phyloP scores from a whole-genome alignment of 345 rosid species.

The Excoecaria cochinchinensis region DNA sequence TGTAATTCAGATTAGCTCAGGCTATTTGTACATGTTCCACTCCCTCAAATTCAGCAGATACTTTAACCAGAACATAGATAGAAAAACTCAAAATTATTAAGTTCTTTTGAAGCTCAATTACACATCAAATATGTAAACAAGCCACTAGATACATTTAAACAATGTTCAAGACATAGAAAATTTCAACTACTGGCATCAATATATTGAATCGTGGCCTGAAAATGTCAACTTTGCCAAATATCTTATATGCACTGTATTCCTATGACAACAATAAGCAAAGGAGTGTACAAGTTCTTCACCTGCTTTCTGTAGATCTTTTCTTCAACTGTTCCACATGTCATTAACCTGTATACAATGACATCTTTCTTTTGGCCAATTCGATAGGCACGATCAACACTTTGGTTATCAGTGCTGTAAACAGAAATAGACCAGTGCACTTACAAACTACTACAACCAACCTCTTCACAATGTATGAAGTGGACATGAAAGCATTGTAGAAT shows the following conservation, averaged over 20 bases:
- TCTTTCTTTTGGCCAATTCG: constrained; percentile 96
- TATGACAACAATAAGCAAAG: not conserved
- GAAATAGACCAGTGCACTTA: not conserved
- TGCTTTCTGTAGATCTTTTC: constrained; percentile 96
- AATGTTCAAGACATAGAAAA: not conserved
- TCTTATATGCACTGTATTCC: not conserved
- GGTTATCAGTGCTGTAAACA: constrained; percentile 81
- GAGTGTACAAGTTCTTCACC: constrained; percentile 37
- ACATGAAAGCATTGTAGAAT: not conserved
- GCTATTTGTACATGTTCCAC: not conserved
- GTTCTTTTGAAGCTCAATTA: not conserved
- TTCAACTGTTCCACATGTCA: constrained; percentile 98
- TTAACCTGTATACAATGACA: constrained; percentile 85
- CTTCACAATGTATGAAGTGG: not conserved
- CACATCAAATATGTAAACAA: not conserved
- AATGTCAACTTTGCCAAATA: not conserved
- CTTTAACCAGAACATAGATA: not conserved
- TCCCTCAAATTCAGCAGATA: not conserved
- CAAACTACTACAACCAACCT: not conserved
- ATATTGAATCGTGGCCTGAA: constrained; percentile 1
- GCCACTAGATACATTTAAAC: not conserved
- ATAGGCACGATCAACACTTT: constrained; percentile 98
- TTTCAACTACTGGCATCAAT: not conserved
- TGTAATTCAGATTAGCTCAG: not conserved
- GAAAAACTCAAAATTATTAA: not conserved